phyloP scores from a whole-genome alignment of 2,329 filamentous ascomycete genomes.

The Penicillium hesseltinei region DNA sequence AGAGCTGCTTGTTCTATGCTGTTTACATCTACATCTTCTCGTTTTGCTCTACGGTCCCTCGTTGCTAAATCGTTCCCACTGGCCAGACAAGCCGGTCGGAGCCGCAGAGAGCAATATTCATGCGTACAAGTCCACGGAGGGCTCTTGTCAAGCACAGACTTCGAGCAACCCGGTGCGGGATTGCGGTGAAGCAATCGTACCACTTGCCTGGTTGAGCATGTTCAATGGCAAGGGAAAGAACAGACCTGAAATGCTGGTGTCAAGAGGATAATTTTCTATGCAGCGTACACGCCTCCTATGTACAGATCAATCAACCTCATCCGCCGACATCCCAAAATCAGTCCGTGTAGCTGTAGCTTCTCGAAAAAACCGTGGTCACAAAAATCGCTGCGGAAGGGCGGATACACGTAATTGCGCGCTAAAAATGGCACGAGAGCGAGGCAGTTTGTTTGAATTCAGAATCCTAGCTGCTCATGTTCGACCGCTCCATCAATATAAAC shows the following conservation, averaged over 20 bases:
- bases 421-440: slow-evolving; percentile 14
- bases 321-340: slow-evolving; percentile 13
- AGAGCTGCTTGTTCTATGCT: neutral
- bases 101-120: neutral
- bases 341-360: slow-evolving; percentile 15
- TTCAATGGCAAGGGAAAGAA: neutral
- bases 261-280: slow-evolving; percentile 24
- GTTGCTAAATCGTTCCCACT: neutral
- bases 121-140: neutral
- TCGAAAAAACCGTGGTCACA: slow-evolving; percentile 3
- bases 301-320: slow-evolving; percentile 26
- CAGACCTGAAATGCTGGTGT: neutral
- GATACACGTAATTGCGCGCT: slow-evolving; percentile 13
- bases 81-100: neutral
- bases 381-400: slow-evolving; percentile 5
- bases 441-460: slow-evolving; percentile 17
- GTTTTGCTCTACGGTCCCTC: neutral
- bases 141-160: neutral
- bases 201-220: neutral
- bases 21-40: neutral
- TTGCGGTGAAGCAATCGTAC: neutral
- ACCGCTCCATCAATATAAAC: slow-evolving; percentile 19
- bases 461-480: slow-evolving; percentile 13
- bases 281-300: slow-evolving; percentile 30
- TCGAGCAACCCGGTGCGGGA: neutral